phyloP scores from a whole-genome alignment of 2,329 filamentous ascomycete genomes.

The Diaporthe citrichinensis region DNA sequence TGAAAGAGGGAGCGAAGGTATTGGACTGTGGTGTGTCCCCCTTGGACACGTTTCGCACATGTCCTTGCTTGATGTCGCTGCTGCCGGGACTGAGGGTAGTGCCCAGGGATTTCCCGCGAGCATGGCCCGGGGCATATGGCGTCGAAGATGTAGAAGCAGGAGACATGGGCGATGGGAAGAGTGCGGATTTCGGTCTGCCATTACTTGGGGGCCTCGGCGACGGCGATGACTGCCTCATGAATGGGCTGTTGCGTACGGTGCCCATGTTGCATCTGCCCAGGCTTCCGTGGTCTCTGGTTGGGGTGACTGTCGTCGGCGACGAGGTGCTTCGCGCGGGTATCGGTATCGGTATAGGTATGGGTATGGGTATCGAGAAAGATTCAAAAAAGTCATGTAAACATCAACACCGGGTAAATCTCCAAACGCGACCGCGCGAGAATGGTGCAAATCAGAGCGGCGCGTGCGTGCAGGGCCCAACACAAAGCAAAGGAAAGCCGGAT shows the following conservation, averaged over 20 bases:
- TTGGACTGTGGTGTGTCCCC: slow-evolving; percentile 75
- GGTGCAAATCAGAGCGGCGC: slow-evolving; percentile 31
- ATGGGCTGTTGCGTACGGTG: slow-evolving; percentile 84
- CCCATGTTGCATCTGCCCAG: slow-evolving; percentile 36
- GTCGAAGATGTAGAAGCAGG: slow-evolving; percentile 12
- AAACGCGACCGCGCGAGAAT: slow-evolving; percentile 30
- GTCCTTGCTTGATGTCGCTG: slow-evolving; percentile 49
- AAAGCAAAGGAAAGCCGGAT: slow-evolving; percentile 12
- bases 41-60: slow-evolving; percentile 72
- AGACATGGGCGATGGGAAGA: slow-evolving; percentile 69
- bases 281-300: background rate
- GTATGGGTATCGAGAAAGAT: slow-evolving; percentile 36
- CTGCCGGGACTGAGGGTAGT: slow-evolving; percentile 32
- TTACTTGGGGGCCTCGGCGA: slow-evolving; percentile 70
- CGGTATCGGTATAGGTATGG: slow-evolving; percentile 3
- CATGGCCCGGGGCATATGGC: slow-evolving; percentile 21
- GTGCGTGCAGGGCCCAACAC: slow-evolving; percentile 17
- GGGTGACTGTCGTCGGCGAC: background rate
- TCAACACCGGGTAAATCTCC: slow-evolving; percentile 31
- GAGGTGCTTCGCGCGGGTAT: background rate
- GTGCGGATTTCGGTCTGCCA: slow-evolving; percentile 80
- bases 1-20: slow-evolving; percentile 97
- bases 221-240: slow-evolving; percentile 77
- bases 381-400: slow-evolving; percentile 39
- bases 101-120: slow-evolving; percentile 35